phyloP scores from a whole-genome alignment of 257 asterid species.

The Solanum chmielewskii region DNA sequence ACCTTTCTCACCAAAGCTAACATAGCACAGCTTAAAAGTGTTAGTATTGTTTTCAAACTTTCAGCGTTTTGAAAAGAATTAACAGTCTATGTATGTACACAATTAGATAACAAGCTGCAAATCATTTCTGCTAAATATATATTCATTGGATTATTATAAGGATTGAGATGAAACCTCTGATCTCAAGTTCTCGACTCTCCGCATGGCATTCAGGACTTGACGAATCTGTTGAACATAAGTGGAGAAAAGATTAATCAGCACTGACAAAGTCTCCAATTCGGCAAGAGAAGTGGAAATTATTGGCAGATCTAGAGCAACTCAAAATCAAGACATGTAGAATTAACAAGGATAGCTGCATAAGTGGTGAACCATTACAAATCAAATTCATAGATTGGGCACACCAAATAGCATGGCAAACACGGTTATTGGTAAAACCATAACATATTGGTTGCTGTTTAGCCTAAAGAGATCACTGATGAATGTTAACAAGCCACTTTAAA shows the following conservation, averaged over 20 bases:
- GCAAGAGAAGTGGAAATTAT: neutral
- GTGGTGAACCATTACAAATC: neutral
- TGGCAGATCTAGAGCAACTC: neutral
- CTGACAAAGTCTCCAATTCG: neutral
- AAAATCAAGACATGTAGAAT: neutral
- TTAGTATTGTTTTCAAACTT: neutral
- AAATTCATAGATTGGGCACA: neutral
- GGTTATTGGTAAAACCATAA: neutral
- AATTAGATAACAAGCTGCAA: neutral
- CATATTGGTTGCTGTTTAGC: neutral
- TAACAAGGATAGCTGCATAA: neutral
- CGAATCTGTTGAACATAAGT: conserved; percentile 50
- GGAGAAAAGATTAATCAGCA: neutral
- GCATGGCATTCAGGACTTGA: conserved; percentile 70
- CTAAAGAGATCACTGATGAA: neutral
- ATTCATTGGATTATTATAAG: neutral
- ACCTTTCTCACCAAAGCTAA: neutral
- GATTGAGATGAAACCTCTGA: conserved; percentile 55
- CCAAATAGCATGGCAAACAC: neutral
- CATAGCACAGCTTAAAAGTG: neutral
- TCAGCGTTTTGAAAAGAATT: neutral
- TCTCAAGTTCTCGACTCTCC: conserved; percentile 53
- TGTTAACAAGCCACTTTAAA: neutral
- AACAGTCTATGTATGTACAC: neutral
- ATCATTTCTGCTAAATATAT: neutral